phyloP scores from a whole-genome alignment of 441 rosid species.

The Kokia cookei region DNA sequence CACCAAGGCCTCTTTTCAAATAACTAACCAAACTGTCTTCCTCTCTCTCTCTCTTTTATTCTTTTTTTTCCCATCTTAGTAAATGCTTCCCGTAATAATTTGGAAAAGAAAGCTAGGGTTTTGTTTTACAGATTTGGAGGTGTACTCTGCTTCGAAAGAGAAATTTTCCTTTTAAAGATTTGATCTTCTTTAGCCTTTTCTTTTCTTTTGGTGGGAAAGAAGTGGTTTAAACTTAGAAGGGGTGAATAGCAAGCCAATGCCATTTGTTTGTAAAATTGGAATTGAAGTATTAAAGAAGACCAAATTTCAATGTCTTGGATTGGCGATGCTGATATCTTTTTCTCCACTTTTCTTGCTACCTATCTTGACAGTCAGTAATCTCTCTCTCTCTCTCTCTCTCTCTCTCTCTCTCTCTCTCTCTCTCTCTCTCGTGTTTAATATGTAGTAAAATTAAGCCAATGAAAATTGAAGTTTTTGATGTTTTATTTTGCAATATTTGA shows the following conservation, averaged over 20 bases:
- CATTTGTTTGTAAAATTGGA: conserved; percentile 21
- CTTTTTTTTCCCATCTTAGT: not conserved
- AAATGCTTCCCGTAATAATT: not conserved
- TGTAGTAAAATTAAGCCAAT: not conserved
- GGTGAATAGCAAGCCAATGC: conserved; percentile 18
- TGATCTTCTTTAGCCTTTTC: not conserved
- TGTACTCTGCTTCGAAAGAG: no score
- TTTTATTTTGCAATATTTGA: not conserved
- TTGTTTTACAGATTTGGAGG: not conserved
- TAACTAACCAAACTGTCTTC: conserved; percentile 19
- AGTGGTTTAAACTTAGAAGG: not conserved
- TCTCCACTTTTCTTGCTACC: conserved; percentile 80
- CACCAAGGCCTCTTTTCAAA: no score
- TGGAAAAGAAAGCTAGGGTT: conserved; percentile 18
- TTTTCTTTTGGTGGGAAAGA: not conserved
- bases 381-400: conserved; percentile 1
- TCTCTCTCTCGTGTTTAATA: not conserved
- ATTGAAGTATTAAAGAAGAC: conserved; percentile 5
- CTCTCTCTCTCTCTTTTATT: not conserved
- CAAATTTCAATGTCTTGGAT: conserved; percentile 77
- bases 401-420: conserved; percentile 3
- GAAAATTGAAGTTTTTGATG: conserved; percentile 10
- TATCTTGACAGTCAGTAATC: conserved; percentile 67
- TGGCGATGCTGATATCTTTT: conserved; percentile 72
- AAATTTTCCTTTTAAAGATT: not conserved